Base-by-base conservation (phyloP, 2,329 filamentous ascomycete species). In the Venturia oleaginea region DNA sequence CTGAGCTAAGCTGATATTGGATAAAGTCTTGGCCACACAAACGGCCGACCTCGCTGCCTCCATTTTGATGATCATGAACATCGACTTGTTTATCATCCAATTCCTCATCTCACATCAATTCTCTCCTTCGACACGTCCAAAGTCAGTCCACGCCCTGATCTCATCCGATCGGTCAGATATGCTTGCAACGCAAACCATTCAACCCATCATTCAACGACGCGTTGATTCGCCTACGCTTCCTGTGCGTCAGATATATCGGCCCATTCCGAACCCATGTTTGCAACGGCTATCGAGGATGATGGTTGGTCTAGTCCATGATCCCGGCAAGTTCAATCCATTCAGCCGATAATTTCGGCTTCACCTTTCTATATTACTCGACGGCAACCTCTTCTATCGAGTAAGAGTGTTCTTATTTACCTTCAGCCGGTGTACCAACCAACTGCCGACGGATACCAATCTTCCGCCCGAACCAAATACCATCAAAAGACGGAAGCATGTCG, bases 191-290 rank as follows among this genome's bases (percentile, higher is more conserved):
- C 48, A 13, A 17, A 7, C 27, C 48, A 27, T 54, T 17, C 11
- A 54, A 54, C 27, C 5, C 1, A 30, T 8, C 27, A 57, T n/a
- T 57, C 30, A 57, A 34, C 51, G 17, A 57, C 27, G 51, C 59
- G 22, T 60, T 27, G 10, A 60, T 27, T 60, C 32, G 27, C 22
- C 7, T 38, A 19, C 17, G 37, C 59, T 27, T 43, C 37, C 32
- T 60, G 59, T 43, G 17, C 34, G 59, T 60, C 57, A 59, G 57
- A 38, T 32, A 38, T 37, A 59, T 59, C 57, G 57, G 57, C n/a
- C 13, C 40, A 22, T 60, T 60, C 37, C 37, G 57, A 59, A 59
- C 32, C 22, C 24, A 40, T 22, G 57, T 34, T 38, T 4, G 22
- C 27, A 38, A 27, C 57, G 38, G 57, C 54, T 59, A 32, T 59